Evolutionary conservation across 768 basidiomycete species (phyloP).

Genomic region (Boletus subcaerulescens): DNA sequence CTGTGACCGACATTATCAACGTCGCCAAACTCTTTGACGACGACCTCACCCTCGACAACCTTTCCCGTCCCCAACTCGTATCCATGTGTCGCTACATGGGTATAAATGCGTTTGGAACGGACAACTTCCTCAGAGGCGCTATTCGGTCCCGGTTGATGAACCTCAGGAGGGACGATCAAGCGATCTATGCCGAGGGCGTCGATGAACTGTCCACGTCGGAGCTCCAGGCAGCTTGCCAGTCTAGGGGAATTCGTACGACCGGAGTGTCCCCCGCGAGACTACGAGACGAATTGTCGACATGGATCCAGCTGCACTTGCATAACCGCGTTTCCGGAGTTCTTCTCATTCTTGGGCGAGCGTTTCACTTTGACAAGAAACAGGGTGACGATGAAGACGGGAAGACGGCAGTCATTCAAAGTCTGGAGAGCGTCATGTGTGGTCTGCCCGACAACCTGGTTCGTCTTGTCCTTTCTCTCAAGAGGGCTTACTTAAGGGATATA

Average conservation of each 20-base stretch:
- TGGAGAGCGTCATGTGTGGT: slow-evolving; percentile 89
- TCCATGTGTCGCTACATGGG: slow-evolving; percentile 99
- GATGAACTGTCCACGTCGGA: slow-evolving; percentile 89
- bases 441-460: slow-evolving; percentile 91
- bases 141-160: slow-evolving; percentile 81
- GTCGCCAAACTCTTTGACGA: slow-evolving; percentile 98
- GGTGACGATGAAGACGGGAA: slow-evolving; percentile 81
- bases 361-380: slow-evolving; percentile 81
- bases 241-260: slow-evolving; percentile 86
- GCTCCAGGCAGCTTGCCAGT: slow-evolving; percentile 89
- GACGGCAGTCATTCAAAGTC: slow-evolving; percentile 69
- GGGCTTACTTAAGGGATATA: not conserved
- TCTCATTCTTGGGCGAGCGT: slow-evolving; percentile 90
- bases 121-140: slow-evolving; percentile 93
- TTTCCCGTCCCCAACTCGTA: slow-evolving; percentile 96
- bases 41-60: slow-evolving; percentile 95
- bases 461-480: slow-evolving; percentile 2
- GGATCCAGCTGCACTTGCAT: slow-evolving; percentile 91
- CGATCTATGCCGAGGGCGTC: slow-evolving; percentile 86
- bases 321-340: slow-evolving; percentile 92
- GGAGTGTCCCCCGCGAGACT: slow-evolving; percentile 86
- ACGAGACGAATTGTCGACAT: slow-evolving; percentile 85
- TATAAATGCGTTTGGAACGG: slow-evolving; percentile 97
- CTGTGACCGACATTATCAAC: slow-evolving; percentile 82
- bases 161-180: slow-evolving; percentile 89